Conservation (phyloP, 2,329 filamentous ascomycete genomes). For the Stagonosporopsis cucurbitacearum region DNA sequence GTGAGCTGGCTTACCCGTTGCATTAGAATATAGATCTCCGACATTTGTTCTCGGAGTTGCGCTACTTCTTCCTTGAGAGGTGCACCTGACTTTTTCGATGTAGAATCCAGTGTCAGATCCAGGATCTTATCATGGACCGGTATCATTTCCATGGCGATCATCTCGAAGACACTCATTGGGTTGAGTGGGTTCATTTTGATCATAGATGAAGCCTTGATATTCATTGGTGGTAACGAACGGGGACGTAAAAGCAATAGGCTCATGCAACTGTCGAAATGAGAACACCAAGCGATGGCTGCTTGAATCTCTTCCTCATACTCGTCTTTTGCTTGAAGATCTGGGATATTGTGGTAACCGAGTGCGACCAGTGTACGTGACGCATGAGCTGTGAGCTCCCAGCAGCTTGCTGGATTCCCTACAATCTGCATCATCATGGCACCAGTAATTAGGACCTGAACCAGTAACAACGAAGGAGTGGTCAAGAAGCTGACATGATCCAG, state of each 20-base stretch:
- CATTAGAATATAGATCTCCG: conserved; percentile 30
- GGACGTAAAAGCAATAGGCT: conserved; percentile 41
- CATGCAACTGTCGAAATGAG: conserved; percentile 42
- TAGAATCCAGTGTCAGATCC: conserved; percentile 31
- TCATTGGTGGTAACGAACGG: conserved; percentile 35
- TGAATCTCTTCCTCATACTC: conserved; percentile 37
- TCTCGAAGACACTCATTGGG: conserved; percentile 34
- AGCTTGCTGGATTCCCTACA: conserved; percentile 41
- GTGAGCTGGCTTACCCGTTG: conserved; percentile 24
- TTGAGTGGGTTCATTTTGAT: conserved; percentile 31
- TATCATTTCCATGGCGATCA: conserved; percentile 35
- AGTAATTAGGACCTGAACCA: conserved; percentile 41
- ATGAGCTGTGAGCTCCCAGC: conserved; percentile 41
- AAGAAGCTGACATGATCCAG: conserved; percentile 40
- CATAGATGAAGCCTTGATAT: conserved; percentile 34
- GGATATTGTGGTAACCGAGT: conserved; percentile 39
- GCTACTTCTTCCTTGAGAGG: conserved; percentile 31
- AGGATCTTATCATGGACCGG: conserved; percentile 39
- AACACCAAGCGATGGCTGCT: conserved; percentile 39
- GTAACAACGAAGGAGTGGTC: conserved; percentile 33
- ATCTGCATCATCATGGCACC: conserved; percentile 45
- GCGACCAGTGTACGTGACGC: conserved; percentile 43
- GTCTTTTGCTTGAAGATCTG: conserved; percentile 20
- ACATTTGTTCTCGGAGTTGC: conserved; percentile 30
- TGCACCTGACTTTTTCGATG: conserved; percentile 16